Conservation (phyloP, 2,329 filamentous ascomycete species). For the Trichophyton mentagrophytes region DNA sequence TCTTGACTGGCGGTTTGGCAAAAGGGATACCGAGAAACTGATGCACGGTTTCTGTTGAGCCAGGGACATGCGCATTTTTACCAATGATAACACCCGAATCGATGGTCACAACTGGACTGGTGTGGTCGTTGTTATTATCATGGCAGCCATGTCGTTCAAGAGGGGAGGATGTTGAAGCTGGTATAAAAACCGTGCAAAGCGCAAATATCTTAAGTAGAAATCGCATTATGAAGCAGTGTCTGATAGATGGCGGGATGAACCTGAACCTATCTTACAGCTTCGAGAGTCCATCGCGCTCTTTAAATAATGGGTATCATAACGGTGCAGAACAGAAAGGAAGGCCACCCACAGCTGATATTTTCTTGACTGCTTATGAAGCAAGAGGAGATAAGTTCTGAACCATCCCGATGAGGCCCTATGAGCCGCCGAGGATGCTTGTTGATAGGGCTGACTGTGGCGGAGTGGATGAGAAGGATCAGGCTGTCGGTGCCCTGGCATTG, state of each 20-base stretch:
- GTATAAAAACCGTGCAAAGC: background rate
- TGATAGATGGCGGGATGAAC: background rate
- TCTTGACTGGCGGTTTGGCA: background rate
- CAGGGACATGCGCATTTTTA: background rate
- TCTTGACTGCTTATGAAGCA: background rate
- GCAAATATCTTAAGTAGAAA: background rate
- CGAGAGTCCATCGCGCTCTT: background rate
- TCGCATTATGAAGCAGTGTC: background rate
- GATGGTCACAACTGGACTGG: background rate
- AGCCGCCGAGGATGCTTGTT: background rate
- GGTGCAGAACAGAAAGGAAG: background rate
- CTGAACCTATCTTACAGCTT: background rate
- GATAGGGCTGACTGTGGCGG: background rate
- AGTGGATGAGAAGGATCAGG: background rate
- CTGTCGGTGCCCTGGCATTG: background rate
- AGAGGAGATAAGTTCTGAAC: background rate
- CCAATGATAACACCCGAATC: conserved; percentile 3
- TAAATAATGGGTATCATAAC: background rate
- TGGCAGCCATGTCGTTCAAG: background rate
- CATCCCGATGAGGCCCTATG: background rate
- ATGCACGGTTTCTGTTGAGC: background rate
- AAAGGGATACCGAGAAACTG: conserved; percentile 5
- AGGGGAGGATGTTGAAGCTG: background rate
- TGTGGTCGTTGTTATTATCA: background rate
- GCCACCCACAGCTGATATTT: background rate